These are phyloP conservation scores for Trypanosoma conorhini DNA, from an alignment of 208 protist genomes.

Conservation along the genomic window DNA sequence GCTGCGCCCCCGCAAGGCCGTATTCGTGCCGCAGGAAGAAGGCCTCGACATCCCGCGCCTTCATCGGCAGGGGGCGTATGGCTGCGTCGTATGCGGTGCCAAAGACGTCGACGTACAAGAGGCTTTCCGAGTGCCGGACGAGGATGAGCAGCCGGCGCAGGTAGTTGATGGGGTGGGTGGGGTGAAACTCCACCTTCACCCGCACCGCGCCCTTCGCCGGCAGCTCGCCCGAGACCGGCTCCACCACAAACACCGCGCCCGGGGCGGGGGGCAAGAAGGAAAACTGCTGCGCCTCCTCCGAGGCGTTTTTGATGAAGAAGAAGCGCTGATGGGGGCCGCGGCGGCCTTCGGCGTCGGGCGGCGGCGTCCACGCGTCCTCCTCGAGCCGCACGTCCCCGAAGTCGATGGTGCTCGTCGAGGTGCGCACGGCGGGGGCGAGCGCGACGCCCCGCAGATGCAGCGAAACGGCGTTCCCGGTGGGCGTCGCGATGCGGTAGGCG, in stretches of 20 bases:
- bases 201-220: constrained; percentile 40
- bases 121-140: constrained; percentile 42
- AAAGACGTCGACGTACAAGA: constrained; percentile 80
- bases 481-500: constrained; percentile 49
- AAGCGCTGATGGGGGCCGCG: constrained; percentile 5
- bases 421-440: constrained; percentile 48
- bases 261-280: constrained; percentile 43
- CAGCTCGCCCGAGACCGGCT: constrained; percentile 50
- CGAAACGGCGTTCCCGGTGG: constrained; percentile 63
- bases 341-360: constrained; percentile 1
- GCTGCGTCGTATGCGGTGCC: constrained; percentile 75
- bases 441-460: constrained; percentile 50
- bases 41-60: constrained; percentile 53
- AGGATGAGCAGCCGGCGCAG: constrained; percentile 79
- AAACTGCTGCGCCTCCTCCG: constrained; percentile 37
- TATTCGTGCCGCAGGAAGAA: constrained; percentile 51
- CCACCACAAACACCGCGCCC: constrained; percentile 69
- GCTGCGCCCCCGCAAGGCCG: constrained; percentile 62
- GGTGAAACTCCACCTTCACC: constrained; percentile 73
- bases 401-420: constrained; percentile 61
- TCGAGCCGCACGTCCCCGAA: constrained; percentile 85
- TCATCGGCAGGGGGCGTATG: constrained; percentile 63
- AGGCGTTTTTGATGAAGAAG: constrained; percentile 51
- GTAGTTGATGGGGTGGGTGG: constrained; percentile 81
- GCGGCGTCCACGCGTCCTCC: background rate